Conservation (phyloP, 1,139 yeast species). For the Candida sojae region DNA sequence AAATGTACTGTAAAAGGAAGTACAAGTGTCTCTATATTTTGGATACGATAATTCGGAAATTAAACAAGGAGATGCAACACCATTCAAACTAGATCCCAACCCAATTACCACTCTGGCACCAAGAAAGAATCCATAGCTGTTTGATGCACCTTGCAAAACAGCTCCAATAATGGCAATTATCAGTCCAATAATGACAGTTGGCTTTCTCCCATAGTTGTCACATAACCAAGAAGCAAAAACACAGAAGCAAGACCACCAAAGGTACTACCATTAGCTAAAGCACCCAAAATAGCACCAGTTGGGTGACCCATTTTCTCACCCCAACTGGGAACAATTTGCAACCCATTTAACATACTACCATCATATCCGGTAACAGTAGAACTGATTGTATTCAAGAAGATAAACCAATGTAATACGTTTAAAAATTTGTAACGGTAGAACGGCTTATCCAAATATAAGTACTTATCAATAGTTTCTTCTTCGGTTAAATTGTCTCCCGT, state of each 20-base stretch:
- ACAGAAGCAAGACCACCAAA: conserved; percentile 24
- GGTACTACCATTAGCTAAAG: conserved; percentile 36
- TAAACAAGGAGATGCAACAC: conserved; percentile 40
- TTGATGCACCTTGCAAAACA: conserved; percentile 44
- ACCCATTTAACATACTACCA: conserved; percentile 53
- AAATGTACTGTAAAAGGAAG: conserved; percentile 49
- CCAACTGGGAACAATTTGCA: conserved; percentile 46
- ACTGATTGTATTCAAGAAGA: conserved; percentile 42
- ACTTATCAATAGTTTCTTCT: conserved; percentile 1
- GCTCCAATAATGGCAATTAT: conserved; percentile 34
- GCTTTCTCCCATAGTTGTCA: conserved; percentile 37
- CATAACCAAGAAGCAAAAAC: conserved; percentile 23
- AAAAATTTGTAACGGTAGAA: conserved; percentile 34
- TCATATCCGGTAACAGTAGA: conserved; percentile 55
- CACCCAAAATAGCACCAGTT: conserved; percentile 45
- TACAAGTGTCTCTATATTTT: conserved; percentile 46
- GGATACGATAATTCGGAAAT: conserved; percentile 49
- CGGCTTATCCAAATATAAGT: conserved; percentile 12
- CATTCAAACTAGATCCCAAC: conserved; percentile 37
- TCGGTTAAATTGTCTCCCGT: neutral
- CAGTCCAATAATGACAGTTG: conserved; percentile 28
- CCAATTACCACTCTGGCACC: conserved; percentile 43
- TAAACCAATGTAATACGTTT: conserved; percentile 31
- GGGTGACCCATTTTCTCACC: conserved; percentile 38
- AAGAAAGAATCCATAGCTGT: conserved; percentile 40